Base-by-base conservation (phyloP, 495 filamentous ascomycete species). In the Halenospora varia region DNA sequence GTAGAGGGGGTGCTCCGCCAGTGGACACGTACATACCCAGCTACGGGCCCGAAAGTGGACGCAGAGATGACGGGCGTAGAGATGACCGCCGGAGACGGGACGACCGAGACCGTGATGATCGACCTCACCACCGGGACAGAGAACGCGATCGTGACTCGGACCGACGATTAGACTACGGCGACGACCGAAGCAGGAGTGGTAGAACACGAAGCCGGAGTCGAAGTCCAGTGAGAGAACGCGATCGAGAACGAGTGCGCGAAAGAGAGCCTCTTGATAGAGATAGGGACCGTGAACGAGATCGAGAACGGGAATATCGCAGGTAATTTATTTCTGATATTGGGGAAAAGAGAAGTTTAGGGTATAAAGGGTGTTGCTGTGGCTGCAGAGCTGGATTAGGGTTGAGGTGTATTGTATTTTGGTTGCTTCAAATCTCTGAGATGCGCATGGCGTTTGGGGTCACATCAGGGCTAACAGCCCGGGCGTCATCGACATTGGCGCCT, bases 11-110 rank as follows among this genome's bases (percentile, higher is more conserved):
- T 13, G 66, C 18, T 6, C 11, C 49, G 17, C 47, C 64, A 42
- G 68, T 82, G 15, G 82, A 86, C 59, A 84, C 82, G 2, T 86
- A 86, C 60, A 83, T 86, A 22, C 82, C 82, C 6, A 78, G 74
- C 44, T 85, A 86, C 40, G 66, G 62, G 3, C 47, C 62, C 6
- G 59, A 62, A 8, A 51, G 48, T 22, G 59, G 54, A 29, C 25
- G 65, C 0, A 54, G 58, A 47, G 52, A 59, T 10, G 52, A 56
- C 19, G 59, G 54, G 35, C 25, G 65, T 0, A 54, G 58, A 47
- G 52, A 59, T 10, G 52, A 56, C 15, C 23, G 40, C 10, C 70
- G 64, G 0, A 66, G 63, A 51, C 70, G 66, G 22, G 61, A 69
- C 53, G 64, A 68, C 6, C 66, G 66, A 18, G 69, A 68, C 6